Percentiles rank a stretch among this genome's conserved stretches.
Evolutionary conservation across 2,329 filamentous ascomycete species (phyloP).

Genomic region (Nigrospora osmanthi): DNA sequence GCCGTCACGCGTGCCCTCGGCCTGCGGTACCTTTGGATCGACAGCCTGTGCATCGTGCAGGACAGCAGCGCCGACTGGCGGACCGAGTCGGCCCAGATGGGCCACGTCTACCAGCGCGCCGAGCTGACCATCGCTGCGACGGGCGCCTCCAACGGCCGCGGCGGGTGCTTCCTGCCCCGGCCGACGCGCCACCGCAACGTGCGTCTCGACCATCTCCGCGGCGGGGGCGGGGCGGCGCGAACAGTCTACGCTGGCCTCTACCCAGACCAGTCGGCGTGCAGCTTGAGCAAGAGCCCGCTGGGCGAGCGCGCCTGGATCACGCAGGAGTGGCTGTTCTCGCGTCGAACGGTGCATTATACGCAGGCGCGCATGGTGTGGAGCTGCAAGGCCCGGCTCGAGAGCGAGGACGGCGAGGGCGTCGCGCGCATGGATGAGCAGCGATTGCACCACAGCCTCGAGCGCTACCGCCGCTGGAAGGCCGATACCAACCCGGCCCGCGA

Average conservation of each 20-base stretch:
- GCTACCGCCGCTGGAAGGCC: neutral
- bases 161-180: neutral
- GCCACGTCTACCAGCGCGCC: slow-evolving; percentile 1
- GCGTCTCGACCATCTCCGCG: neutral
- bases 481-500: neutral
- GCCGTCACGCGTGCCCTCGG: neutral
- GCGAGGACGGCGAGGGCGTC: neutral
- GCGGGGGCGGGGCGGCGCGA: neutral
- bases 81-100: neutral
- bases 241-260: neutral
- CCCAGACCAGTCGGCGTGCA: neutral
- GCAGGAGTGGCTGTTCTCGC: neutral
- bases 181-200: neutral
- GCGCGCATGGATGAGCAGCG: neutral
- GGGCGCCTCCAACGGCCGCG: neutral
- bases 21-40: slow-evolving; percentile 3
- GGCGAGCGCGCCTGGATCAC: neutral
- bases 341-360: neutral
- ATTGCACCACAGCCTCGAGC: neutral
- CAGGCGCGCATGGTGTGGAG: neutral
- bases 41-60: slow-evolving; percentile 4
- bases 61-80: slow-evolving; percentile 1
- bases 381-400: neutral
- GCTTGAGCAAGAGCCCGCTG: neutral
- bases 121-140: slow-evolving; percentile 1